A percentile compares a stretch with the other conserved stretches of the same genome.
Evolutionary conservation across 345 rosid species (phyloP).

Genomic region (Gossypium raimondii): DNA sequence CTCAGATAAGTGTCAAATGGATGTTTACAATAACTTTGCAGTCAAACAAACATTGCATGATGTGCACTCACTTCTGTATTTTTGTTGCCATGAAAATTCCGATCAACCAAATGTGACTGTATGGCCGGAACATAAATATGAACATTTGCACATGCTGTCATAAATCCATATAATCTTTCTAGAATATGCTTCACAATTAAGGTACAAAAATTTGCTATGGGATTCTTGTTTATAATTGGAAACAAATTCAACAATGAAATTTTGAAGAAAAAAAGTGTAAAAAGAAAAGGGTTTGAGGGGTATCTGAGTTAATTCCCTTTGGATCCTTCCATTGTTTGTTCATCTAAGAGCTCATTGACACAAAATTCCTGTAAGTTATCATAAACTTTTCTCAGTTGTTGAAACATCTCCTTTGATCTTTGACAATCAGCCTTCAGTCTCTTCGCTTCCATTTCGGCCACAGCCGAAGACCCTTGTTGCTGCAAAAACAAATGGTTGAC

Average conservation of each 20-base stretch:
- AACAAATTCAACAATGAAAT: too few relatives aligned
- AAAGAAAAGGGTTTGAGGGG: too few relatives aligned
- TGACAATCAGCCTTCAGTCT: constrained; percentile 48
- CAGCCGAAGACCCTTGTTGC: constrained; percentile 55
- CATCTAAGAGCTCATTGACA: constrained; percentile 47
- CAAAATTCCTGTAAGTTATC: constrained; percentile 56
- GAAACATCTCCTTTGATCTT: constrained; percentile 38
- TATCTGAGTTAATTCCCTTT: background rate
- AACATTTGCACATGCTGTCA: background rate
- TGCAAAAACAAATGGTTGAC: constrained; percentile 19
- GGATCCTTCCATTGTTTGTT: constrained; percentile 19
- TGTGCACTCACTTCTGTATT: background rate
- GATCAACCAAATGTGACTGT: background rate
- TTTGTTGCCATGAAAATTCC: background rate
- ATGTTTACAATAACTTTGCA: too few relatives aligned
- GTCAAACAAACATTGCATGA: too few relatives aligned
- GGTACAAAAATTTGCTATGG: background rate
- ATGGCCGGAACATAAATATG: constrained; percentile 1
- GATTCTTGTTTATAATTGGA: background rate
- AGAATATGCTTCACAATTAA: background rate
- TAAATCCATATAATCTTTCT: constrained; percentile 7
- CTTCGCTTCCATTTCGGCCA: constrained; percentile 64
- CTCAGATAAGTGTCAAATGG: too few relatives aligned
- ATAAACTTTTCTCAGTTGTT: constrained; percentile 58
- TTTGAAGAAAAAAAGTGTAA: too few relatives aligned